A percentile compares a stretch with the other conserved stretches of the same genome.
Conservation (phyloP, 768 basidiomycete genomes). For the Tricholoma saponaceum region DNA sequence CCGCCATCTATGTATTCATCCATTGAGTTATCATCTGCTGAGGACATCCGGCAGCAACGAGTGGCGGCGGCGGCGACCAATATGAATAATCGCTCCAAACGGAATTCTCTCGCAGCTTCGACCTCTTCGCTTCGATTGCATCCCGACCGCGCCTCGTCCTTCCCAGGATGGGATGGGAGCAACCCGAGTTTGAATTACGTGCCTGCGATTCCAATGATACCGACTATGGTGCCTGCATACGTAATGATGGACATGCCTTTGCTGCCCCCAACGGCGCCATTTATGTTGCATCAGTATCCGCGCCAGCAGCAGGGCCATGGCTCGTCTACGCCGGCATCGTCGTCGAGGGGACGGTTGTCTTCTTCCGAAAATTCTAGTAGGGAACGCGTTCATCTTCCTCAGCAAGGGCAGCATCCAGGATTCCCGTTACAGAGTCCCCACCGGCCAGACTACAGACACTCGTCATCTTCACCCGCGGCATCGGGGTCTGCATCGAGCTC, state of each 20-base stretch:
- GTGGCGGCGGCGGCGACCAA: constrained; percentile 28
- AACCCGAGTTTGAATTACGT: constrained; percentile 31
- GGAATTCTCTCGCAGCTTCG: constrained; percentile 34
- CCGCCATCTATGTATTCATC: constrained; percentile 55
- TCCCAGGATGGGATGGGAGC: constrained; percentile 37
- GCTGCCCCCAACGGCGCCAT: constrained; percentile 69
- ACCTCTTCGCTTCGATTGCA: constrained; percentile 26
- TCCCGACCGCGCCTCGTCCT: constrained; percentile 25
- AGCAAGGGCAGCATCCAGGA: constrained; percentile 13
- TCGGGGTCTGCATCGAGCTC: constrained; percentile 8
- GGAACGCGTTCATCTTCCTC: constrained; percentile 17
- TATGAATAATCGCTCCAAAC: constrained; percentile 25
- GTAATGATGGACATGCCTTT: constrained; percentile 60
- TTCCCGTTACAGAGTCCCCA: constrained; percentile 19
- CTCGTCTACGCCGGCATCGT: constrained; percentile 30
- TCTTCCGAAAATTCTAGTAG: constrained; percentile 29
- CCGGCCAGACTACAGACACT: constrained; percentile 15
- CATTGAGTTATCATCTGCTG: constrained; percentile 49
- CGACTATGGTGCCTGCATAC: constrained; percentile 36
- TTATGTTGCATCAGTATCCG: constrained; percentile 65
- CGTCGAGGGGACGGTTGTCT: constrained; percentile 32
- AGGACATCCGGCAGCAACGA: constrained; percentile 37
- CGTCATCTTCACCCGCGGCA: constrained; percentile 15
- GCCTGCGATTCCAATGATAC: constrained; percentile 35
- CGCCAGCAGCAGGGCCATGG: constrained; percentile 29